phyloP scores from a whole-genome alignment of 2,329 filamentous ascomycete species.

The Onygenales sp. region DNA sequence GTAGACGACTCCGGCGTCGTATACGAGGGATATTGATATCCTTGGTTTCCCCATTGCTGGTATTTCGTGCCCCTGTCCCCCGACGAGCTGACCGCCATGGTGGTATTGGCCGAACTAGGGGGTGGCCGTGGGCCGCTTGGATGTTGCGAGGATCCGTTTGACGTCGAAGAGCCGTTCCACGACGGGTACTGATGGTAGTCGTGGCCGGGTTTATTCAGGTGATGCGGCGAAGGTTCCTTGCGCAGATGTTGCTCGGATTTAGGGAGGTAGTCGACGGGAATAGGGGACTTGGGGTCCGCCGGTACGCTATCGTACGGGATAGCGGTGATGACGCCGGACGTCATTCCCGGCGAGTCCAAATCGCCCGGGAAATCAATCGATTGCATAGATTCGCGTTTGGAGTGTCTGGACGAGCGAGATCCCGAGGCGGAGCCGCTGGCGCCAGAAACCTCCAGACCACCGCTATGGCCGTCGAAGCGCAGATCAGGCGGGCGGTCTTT shows the following conservation, averaged over 20 bases:
- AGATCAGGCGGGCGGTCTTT: slow-evolving; percentile 61
- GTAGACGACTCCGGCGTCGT: slow-evolving; percentile 43
- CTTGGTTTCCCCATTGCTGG: slow-evolving; percentile 64
- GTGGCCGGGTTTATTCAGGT: slow-evolving; percentile 64
- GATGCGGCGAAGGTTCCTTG: slow-evolving; percentile 70
- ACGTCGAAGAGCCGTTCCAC: slow-evolving; percentile 49
- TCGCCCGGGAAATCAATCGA: slow-evolving; percentile 62
- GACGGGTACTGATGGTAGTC: slow-evolving; percentile 88
- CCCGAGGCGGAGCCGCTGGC: slow-evolving; percentile 53
- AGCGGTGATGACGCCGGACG: slow-evolving; percentile 74
- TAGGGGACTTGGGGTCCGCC: slow-evolving; percentile 58
- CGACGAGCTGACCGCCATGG: slow-evolving; percentile 62
- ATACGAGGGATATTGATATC: slow-evolving; percentile 51
- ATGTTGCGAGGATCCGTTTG: slow-evolving; percentile 45
- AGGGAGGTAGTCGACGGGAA: slow-evolving; percentile 64
- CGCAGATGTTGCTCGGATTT: slow-evolving; percentile 51
- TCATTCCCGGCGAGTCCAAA: slow-evolving; percentile 50
- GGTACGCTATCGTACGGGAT: slow-evolving; percentile 73
- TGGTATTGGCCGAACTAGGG: slow-evolving; percentile 44
- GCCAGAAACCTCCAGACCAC: slow-evolving; percentile 49
- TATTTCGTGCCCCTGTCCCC: slow-evolving; percentile 61
- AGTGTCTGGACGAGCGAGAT: slow-evolving; percentile 65
- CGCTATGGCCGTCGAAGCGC: slow-evolving; percentile 45
- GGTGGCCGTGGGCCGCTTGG: slow-evolving; percentile 53
- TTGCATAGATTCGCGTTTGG: slow-evolving; percentile 59